phyloP scores from a whole-genome alignment of 2,329 filamentous ascomycete species.

The Chaetothyriales sp. region DNA sequence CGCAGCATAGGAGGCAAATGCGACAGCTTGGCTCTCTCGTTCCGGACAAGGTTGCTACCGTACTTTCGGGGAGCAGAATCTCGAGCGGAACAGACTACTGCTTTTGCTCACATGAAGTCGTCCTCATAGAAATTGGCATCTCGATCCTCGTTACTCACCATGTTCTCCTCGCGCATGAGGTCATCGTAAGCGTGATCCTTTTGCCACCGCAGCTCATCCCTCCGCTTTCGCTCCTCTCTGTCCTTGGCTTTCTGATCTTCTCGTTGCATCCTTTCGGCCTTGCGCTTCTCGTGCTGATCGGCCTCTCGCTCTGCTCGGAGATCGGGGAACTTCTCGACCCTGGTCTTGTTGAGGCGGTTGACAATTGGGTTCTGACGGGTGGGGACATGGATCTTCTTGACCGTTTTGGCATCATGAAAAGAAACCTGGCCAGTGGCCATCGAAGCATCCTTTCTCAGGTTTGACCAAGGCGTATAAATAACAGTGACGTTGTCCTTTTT shows the following conservation, averaged over 20 bases:
- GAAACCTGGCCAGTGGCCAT: conserved; percentile 94
- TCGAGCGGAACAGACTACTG: background rate
- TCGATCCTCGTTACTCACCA: conserved; percentile 80
- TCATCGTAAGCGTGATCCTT: conserved; percentile 98
- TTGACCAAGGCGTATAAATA: conserved; percentile 96
- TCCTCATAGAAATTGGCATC: conserved; percentile 61
- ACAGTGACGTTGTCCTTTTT: conserved; percentile 96
- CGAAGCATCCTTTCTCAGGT: conserved; percentile 84
- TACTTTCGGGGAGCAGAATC: too few relatives aligned
- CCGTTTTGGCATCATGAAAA: conserved; percentile 75
- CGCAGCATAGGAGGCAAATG: too few relatives aligned
- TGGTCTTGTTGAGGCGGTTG: conserved; percentile 97
- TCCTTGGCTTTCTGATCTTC: conserved; percentile 29
- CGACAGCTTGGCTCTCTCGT: too few relatives aligned
- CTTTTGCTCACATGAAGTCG: conserved; percentile 66
- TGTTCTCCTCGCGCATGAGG: conserved; percentile 68
- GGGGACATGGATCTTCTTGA: conserved; percentile 67
- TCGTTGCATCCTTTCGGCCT: conserved; percentile 42
- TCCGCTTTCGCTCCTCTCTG: conserved; percentile 48
- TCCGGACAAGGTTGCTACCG: too few relatives aligned
- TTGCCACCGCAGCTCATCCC: conserved; percentile 80
- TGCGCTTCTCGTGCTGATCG: conserved; percentile 55
- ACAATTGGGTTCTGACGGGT: conserved; percentile 78
- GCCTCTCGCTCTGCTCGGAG: conserved; percentile 71
- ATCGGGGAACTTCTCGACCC: conserved; percentile 75